Conservation (phyloP, 75 land plant species). For the Azolla pinnata region DNA sequence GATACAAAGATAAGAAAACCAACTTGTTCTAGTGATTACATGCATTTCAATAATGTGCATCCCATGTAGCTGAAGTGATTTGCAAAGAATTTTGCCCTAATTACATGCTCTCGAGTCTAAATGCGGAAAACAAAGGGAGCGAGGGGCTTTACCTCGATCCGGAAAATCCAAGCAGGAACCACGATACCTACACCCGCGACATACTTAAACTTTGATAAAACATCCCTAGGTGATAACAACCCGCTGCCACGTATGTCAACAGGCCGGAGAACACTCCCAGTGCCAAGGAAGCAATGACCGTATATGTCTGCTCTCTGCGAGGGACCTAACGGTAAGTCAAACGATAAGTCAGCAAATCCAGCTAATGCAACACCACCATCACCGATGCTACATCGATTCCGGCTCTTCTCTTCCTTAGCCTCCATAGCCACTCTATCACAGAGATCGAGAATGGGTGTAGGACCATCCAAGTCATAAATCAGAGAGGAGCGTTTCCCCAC, state of each 20-base stretch:
- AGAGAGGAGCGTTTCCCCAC: slow-evolving; percentile 77
- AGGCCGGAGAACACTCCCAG: slow-evolving; percentile 63
- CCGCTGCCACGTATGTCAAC: slow-evolving; percentile 32
- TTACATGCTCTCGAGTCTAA: no score
- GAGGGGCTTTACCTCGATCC: slow-evolving; percentile 98
- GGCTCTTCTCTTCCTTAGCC: slow-evolving; percentile 28
- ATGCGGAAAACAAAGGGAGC: no score
- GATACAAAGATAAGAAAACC: no score
- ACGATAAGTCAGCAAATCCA: slow-evolving; percentile 83
- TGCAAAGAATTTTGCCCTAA: no score
- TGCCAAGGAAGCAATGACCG: slow-evolving; percentile 61
- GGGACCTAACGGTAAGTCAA: slow-evolving; percentile 67
- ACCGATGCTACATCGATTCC: no score
- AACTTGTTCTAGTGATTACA: no score
- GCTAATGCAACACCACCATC: slow-evolving; percentile 89
- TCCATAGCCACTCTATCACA: neutral
- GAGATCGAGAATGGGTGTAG: slow-evolving; percentile 39
- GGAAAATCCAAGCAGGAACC: slow-evolving; percentile 70
- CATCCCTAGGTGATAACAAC: slow-evolving; percentile 34
- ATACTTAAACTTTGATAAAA: slow-evolving; percentile 44
- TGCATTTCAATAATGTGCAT: no score
- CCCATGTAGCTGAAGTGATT: no score
- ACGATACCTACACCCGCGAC: slow-evolving; percentile 68
- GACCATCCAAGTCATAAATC: slow-evolving; percentile 64
- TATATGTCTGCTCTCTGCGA: slow-evolving; percentile 66